phyloP scores from a whole-genome alignment of 2,329 filamentous ascomycete species.

The Fusarium austroafricanum region DNA sequence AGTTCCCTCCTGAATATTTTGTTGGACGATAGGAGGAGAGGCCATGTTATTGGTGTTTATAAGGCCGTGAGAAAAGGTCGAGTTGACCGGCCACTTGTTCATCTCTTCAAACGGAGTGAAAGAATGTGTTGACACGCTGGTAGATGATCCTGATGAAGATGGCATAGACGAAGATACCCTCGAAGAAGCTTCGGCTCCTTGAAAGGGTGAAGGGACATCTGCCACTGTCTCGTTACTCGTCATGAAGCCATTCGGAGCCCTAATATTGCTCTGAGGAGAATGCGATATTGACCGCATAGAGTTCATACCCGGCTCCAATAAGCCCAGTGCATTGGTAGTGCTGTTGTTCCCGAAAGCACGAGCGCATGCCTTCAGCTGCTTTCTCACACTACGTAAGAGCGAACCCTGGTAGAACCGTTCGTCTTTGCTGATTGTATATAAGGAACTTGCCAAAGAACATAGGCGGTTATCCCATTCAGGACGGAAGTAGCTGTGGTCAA shows the following conservation, averaged over 20 bases:
- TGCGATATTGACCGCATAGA: constrained; percentile 36
- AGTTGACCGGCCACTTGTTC: constrained; percentile 43
- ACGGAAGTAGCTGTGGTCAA: constrained; percentile 37
- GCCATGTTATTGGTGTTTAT: constrained; percentile 38
- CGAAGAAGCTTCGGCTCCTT: constrained; percentile 32
- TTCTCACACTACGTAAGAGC: constrained; percentile 43
- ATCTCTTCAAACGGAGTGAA: constrained; percentile 44
- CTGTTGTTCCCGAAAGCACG: constrained; percentile 35
- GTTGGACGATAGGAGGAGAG: constrained; percentile 26
- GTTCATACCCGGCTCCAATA: constrained; percentile 32
- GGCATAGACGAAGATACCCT: constrained; percentile 41
- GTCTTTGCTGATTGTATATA: constrained; percentile 46
- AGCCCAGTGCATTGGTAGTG: constrained; percentile 34
- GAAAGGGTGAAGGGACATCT: constrained; percentile 25
- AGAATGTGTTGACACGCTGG: constrained; percentile 33
- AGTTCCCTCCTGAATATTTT: constrained; percentile 41
- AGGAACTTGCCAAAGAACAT: constrained; percentile 39
- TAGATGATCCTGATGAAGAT: constrained; percentile 41
- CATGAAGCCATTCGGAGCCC: constrained; percentile 12
- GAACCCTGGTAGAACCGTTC: constrained; percentile 46
- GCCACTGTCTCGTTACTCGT: constrained; percentile 10
- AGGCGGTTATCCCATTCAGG: constrained; percentile 43
- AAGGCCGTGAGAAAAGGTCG: constrained; percentile 40
- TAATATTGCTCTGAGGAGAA: constrained; percentile 35
- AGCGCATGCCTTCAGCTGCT: constrained; percentile 47